Conservation (phyloP, 2,329 filamentous ascomycete genomes). For the Clonostachys rosea region DNA sequence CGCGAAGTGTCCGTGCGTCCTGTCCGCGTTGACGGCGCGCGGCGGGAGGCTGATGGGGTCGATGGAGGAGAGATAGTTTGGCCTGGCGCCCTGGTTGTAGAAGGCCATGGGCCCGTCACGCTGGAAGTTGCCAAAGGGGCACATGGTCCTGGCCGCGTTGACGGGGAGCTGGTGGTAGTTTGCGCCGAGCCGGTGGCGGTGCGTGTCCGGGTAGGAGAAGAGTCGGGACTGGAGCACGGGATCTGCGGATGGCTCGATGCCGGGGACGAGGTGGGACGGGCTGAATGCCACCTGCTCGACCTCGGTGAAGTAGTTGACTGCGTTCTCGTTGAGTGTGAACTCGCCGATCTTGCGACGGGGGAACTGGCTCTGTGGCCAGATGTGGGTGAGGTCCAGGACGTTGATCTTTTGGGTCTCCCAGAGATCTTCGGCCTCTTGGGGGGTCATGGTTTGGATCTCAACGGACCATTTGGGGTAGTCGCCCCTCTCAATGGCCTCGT, state of each 20-base stretch:
- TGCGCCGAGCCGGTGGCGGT: slow-evolving; percentile 52
- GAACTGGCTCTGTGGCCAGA: slow-evolving; percentile 61
- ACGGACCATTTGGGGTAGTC: slow-evolving; percentile 50
- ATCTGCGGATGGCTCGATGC: slow-evolving; percentile 58
- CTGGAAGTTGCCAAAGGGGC: slow-evolving; percentile 47
- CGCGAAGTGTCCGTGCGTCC: slow-evolving; percentile 28
- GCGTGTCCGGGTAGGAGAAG: slow-evolving; percentile 59
- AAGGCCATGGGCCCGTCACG: slow-evolving; percentile 68
- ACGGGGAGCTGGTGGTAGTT: slow-evolving; percentile 64
- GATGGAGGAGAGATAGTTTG: slow-evolving; percentile 48
- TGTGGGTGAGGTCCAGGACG: slow-evolving; percentile 66
- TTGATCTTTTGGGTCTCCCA: slow-evolving; percentile 36
- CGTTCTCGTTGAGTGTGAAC: slow-evolving; percentile 61
- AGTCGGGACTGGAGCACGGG: slow-evolving; percentile 56
- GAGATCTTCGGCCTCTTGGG: slow-evolving; percentile 44
- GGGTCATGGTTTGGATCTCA: slow-evolving; percentile 46
- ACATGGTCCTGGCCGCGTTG: slow-evolving; percentile 47
- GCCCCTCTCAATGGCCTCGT: slow-evolving; percentile 44
- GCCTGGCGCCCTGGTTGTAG: slow-evolving; percentile 55
- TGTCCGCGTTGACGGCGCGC: slow-evolving; percentile 27
- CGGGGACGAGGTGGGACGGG: slow-evolving; percentile 59
- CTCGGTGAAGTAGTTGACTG: slow-evolving; percentile 64
- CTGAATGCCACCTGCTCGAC: slow-evolving; percentile 66
- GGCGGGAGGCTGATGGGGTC: slow-evolving; percentile 25
- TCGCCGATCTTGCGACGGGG: slow-evolving; percentile 57